phyloP scores from a whole-genome alignment of 345 rosid genomes.

The Lumnitzera racemosa region DNA sequence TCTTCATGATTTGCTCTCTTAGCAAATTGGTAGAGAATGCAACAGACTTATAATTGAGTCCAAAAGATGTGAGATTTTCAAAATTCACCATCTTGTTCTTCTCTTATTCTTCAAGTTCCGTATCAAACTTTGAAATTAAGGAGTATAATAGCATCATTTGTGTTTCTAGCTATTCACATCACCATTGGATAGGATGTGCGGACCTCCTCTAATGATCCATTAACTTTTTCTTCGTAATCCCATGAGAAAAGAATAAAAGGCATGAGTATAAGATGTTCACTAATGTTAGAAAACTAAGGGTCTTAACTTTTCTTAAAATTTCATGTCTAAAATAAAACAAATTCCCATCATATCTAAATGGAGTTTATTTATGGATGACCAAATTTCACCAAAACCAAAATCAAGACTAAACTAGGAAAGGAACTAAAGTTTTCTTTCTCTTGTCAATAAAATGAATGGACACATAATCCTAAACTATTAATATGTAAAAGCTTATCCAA shows the following conservation, averaged over 20 bases:
- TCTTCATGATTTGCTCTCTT: constrained; percentile 41
- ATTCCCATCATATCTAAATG: background rate
- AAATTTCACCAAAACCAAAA: too few relatives aligned
- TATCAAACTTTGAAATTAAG: constrained; percentile 46
- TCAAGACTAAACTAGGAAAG: too few relatives aligned
- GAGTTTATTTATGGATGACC: background rate
- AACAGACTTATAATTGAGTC: constrained; percentile 29
- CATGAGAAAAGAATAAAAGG: background rate
- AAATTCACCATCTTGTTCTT: constrained; percentile 36
- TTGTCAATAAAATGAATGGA: too few relatives aligned
- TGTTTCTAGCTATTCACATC: constrained; percentile 74
- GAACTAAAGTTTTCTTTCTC: too few relatives aligned
- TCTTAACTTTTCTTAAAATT: constrained; percentile 2
- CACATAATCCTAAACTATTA: too few relatives aligned
- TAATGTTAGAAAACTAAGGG: background rate
- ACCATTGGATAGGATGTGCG: constrained; percentile 69
- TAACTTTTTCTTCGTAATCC: constrained; percentile 59
- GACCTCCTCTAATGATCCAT: constrained; percentile 75
- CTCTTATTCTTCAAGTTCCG: constrained; percentile 40
- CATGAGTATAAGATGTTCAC: background rate
- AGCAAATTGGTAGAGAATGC: constrained; percentile 38
- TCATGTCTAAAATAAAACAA: background rate
- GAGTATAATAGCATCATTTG: constrained; percentile 44
- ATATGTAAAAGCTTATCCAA: too few relatives aligned
- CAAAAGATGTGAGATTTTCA: constrained; percentile 28